phyloP scores from a whole-genome alignment of 2,329 filamentous ascomycete genomes.

The Taxawa tesnikishii region DNA sequence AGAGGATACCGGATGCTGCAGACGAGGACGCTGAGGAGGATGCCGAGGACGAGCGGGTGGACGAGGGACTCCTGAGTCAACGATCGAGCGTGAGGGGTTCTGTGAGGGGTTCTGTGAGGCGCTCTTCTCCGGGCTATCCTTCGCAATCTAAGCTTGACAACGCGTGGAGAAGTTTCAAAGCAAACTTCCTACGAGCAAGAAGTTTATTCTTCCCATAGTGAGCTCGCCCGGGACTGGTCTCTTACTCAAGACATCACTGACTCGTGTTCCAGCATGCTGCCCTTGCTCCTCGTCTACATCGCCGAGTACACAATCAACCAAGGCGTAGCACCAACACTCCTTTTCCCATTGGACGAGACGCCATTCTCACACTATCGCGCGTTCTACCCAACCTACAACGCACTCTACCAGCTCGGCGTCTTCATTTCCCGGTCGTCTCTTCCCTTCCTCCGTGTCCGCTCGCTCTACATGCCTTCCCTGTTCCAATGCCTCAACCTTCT shows the following conservation, averaged over 20 bases:
- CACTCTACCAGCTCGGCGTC: constrained; percentile 89
- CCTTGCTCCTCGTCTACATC: constrained; percentile 81
- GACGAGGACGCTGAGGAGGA: constrained; percentile 25
- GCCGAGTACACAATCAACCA: constrained; percentile 98
- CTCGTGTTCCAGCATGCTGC: constrained; percentile 55
- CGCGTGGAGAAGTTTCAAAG: constrained; percentile 9
- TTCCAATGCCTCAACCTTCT: constrained; percentile 71
- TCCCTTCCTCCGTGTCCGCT: constrained; percentile 70
- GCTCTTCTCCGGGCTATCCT: not conserved
- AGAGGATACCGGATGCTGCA: constrained; percentile 35
- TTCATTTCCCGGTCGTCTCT: constrained; percentile 89
- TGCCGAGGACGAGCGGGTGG: constrained; percentile 11
- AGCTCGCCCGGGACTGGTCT: constrained; percentile 13
- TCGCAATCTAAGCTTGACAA: not conserved
- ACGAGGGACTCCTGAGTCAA: constrained; percentile 7
- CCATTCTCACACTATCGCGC: constrained; percentile 73
- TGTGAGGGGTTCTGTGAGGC: not conserved
- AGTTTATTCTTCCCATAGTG: constrained; percentile 61
- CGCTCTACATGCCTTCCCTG: constrained; percentile 69
- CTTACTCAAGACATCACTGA: constrained; percentile 1
- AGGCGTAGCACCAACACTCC: constrained; percentile 75
- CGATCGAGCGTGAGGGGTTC: not conserved
- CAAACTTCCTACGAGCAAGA: constrained; percentile 48
- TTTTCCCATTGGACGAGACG: constrained; percentile 66
- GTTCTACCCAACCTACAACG: constrained; percentile 91